These are phyloP conservation scores for Aotearoamyces nothofagi DNA, from an alignment of 2,329 filamentous ascomycete genomes.

Conservation along the genomic window DNA sequence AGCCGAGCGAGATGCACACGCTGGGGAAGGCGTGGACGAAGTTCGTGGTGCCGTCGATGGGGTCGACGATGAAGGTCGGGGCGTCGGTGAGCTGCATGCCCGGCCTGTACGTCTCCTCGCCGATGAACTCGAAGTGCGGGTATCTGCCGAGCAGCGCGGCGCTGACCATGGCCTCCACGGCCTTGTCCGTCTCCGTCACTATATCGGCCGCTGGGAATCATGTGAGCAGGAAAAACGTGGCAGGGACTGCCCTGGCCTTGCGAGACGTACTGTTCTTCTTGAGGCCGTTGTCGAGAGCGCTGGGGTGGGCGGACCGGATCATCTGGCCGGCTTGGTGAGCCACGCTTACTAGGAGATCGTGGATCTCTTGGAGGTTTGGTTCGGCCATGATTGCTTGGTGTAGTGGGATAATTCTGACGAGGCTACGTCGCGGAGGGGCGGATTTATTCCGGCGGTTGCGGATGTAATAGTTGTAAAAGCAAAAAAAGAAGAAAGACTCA, in stretches of 20 bases:
- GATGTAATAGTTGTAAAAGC: too few species aligned
- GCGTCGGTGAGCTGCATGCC: conserved; percentile 37
- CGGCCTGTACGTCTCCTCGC: conserved; percentile 62
- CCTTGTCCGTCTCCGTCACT: conserved; percentile 52
- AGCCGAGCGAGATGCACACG: conserved; percentile 63
- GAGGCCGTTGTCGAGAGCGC: conserved; percentile 37
- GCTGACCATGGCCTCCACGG: conserved; percentile 47
- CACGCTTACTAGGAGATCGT: conserved; percentile 41
- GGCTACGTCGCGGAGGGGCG: too few species aligned
- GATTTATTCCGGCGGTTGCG: too few species aligned
- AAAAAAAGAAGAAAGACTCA: too few species aligned
- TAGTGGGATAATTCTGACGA: too few species aligned
- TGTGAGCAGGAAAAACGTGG: conserved; percentile 4
- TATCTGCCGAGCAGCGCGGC: conserved; percentile 33
- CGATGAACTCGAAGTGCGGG: conserved; percentile 48
- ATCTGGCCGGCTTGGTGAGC: conserved; percentile 49
- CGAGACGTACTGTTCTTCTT: conserved; percentile 48
- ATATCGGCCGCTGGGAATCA: conserved; percentile 42
- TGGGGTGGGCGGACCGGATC: conserved; percentile 46
- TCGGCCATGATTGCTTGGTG: conserved; percentile 36
- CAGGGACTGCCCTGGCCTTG: too few species aligned
- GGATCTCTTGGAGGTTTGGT: conserved; percentile 44
- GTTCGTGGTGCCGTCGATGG: conserved; percentile 72
- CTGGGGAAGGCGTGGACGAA: conserved; percentile 64
- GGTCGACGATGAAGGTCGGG: conserved; percentile 70